phyloP scores from a whole-genome alignment of 441 rosid species.

The Populus hybrid region DNA sequence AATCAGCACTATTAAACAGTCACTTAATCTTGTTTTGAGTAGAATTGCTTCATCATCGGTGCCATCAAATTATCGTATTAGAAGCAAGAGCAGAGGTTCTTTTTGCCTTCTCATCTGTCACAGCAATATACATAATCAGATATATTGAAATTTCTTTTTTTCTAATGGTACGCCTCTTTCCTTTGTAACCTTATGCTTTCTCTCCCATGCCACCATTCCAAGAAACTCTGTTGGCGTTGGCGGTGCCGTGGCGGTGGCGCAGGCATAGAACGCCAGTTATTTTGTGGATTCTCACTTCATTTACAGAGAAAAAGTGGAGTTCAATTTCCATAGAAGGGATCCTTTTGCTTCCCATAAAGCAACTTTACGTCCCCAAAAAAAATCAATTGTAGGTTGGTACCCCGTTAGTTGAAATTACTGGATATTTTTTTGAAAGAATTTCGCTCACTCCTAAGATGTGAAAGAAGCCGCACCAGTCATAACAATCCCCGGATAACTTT shows the following conservation, averaged over 20 bases:
- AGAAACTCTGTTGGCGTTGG: not conserved
- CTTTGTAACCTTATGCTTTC: not conserved
- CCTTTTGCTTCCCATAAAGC: not conserved
- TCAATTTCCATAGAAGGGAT: not conserved
- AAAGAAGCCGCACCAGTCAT: no score
- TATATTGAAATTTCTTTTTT: no score
- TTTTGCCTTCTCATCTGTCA: constrained; percentile 50
- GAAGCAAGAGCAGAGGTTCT: constrained; percentile 88
- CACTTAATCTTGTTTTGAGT: constrained; percentile 50
- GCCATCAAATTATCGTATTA: constrained; percentile 47
- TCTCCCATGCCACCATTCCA: not conserved
- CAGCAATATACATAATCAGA: constrained; percentile 4
- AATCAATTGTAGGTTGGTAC: not conserved
- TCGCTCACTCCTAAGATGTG: no score
- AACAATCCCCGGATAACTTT: no score
- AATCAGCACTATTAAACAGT: constrained; percentile 44
- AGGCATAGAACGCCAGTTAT: not conserved
- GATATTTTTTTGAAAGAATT: no score
- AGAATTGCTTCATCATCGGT: constrained; percentile 51
- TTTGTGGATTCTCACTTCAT: not conserved
- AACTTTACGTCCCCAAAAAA: not conserved
- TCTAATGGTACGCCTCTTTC: not conserved
- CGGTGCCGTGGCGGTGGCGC: not conserved
- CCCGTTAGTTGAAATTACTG: no score
- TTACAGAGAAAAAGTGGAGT: not conserved